Conservation (phyloP, 352 stramenopile genomes). For the Stramenopiles sp. region DNA sequence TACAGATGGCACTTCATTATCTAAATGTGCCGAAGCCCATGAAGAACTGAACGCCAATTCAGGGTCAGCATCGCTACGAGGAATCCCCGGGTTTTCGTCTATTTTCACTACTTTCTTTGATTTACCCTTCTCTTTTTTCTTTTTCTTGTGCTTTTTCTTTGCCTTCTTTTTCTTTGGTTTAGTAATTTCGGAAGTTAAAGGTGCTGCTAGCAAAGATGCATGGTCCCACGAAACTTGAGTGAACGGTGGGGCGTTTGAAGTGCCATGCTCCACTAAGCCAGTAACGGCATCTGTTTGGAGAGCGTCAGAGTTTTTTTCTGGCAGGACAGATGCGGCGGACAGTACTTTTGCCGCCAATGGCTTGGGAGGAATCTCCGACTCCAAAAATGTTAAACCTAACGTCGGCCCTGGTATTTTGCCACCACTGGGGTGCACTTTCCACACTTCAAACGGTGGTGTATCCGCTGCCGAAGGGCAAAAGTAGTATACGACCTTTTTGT, state of each 20-base stretch:
- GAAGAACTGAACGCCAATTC: too few relatives aligned
- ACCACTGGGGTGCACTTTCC: neutral
- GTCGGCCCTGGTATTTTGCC: neutral
- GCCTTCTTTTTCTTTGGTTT: neutral
- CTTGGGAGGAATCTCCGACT: neutral
- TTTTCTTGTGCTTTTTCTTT: constrained; percentile 10
- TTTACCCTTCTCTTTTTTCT: constrained; percentile 10
- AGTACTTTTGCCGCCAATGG: too few relatives aligned
- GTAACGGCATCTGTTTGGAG: too few relatives aligned
- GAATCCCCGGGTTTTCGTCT: too few relatives aligned
- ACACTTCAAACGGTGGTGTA: neutral
- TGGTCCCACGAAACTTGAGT: too few relatives aligned
- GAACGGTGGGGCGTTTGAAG: too few relatives aligned
- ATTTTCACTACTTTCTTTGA: constrained; percentile 8
- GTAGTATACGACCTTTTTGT: constrained; percentile 5
- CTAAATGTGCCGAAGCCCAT: too few relatives aligned
- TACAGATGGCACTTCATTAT: too few relatives aligned
- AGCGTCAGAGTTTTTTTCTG: too few relatives aligned
- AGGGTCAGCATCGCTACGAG: too few relatives aligned
- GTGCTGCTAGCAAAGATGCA: neutral
- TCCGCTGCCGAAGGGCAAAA: neutral
- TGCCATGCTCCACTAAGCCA: too few relatives aligned
- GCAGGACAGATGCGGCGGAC: too few relatives aligned
- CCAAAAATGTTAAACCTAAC: neutral
- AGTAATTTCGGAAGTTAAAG: neutral